These are phyloP conservation scores for Lodderomyces theae DNA, from an alignment of 1,139 yeast genomes.

Conservation along the genomic window DNA sequence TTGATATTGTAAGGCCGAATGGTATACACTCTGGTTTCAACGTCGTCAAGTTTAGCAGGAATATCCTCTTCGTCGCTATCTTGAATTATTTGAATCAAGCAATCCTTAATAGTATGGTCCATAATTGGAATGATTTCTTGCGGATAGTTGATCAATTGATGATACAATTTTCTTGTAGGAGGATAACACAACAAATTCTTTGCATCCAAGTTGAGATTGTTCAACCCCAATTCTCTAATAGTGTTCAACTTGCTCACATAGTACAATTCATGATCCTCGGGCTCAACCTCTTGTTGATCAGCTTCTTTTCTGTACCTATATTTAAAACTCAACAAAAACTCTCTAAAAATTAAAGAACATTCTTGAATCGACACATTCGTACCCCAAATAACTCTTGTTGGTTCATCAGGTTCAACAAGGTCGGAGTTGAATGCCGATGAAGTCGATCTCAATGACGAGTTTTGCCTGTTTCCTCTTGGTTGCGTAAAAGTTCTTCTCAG, in stretches of 20 bases:
- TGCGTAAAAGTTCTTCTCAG: slow-evolving; percentile 31
- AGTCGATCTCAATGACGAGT: slow-evolving; percentile 17
- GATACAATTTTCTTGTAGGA: slow-evolving; percentile 72
- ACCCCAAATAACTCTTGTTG: slow-evolving; percentile 96
- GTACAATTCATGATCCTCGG: slow-evolving; percentile 69
- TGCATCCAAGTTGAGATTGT: slow-evolving; percentile 83
- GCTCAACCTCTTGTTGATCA: slow-evolving; percentile 36
- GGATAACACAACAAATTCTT: slow-evolving; percentile 74
- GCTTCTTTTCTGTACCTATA: slow-evolving; percentile 64
- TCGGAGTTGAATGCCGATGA: slow-evolving; percentile 32
- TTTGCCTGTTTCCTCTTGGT: slow-evolving; percentile 12
- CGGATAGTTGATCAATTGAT: slow-evolving; percentile 87
- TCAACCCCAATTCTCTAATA: slow-evolving; percentile 75
- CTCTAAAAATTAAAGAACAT: slow-evolving; percentile 73
- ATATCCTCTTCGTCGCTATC: slow-evolving; percentile 45
- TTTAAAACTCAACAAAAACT: slow-evolving; percentile 81
- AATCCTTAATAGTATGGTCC: slow-evolving; percentile 94
- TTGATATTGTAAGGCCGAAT: slow-evolving; percentile 84
- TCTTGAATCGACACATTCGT: slow-evolving; percentile 93
- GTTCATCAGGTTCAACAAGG: slow-evolving; percentile 48
- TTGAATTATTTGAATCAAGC: slow-evolving; percentile 74
- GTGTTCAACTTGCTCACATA: slow-evolving; percentile 71
- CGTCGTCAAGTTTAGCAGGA: slow-evolving; percentile 49
- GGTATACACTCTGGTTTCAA: slow-evolving; percentile 79
- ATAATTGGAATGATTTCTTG: slow-evolving; percentile 96